Base-by-base conservation (phyloP, 2,329 filamentous ascomycete species). In the Ceratocystis colombiana region DNA sequence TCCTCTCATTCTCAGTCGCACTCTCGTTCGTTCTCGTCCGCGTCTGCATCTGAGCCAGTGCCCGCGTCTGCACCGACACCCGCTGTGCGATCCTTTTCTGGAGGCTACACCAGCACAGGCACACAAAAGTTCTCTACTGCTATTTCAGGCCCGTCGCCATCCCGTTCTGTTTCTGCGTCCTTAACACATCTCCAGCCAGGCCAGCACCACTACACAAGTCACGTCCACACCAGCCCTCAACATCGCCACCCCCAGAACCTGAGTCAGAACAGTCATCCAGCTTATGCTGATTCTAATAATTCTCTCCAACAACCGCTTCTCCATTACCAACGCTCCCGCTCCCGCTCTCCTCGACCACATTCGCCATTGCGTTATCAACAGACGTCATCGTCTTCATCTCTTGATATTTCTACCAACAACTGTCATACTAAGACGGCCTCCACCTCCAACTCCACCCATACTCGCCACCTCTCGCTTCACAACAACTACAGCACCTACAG, bases 301-400 rank as follows among this genome's bases (percentile, higher is more conserved):
- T 76, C 74, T 69, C 46, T 28, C 17, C 61, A 22, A 28, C 15
- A 46, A 15, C 57, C 37, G 8, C 57, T 37, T 25, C 44, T 74
- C 75, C 10, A 75, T 80, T 63, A 76, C 77, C 63, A 75, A 77
- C 55, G 74, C 33, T 17, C 45, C 75, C 62, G 73, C 74, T 57
- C 72, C 73, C 62, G 72, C 69, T 71, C 61, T 74, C 68, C 65
- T 71, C 41, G 72, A 44, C 12, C 20, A 44, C 41, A 62, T 25
- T 62, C 61, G 20, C 41, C 62, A 30, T 30, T 64, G 15, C 62
- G 62, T 8, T 44, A 64, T 30, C 45, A 53, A 30, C 62, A 64
- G 17, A 20, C 22, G 22, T 10, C 55, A 7, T 28, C 55, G 55
- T 10, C 55, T 37, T 2, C 15, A 30, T 6, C 45, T 37, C 4